phyloP scores from a whole-genome alignment of 768 basidiomycete genomes.

The Phaeolepiota aurea region DNA sequence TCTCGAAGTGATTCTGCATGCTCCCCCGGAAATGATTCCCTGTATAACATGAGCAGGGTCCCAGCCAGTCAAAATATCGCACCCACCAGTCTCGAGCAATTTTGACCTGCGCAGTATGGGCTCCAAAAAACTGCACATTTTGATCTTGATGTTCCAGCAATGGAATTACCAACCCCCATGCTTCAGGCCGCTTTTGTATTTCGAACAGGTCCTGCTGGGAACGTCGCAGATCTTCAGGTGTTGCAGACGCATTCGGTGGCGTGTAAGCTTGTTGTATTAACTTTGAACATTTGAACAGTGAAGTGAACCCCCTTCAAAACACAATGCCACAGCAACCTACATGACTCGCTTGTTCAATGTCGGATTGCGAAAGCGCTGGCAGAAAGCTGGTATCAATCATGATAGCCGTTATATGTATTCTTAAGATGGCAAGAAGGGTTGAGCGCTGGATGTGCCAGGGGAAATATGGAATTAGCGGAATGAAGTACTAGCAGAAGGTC shows the following conservation, averaged over 20 bases:
- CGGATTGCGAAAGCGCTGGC: conserved; percentile 7
- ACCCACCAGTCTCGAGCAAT: conserved; percentile 85
- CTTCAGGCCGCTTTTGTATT: conserved; percentile 67
- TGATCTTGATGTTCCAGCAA: conserved; percentile 63
- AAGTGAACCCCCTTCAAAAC: neutral
- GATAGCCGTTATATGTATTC: too few relatives aligned
- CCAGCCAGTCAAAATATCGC: too few relatives aligned
- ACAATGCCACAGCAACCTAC: conserved; percentile 2
- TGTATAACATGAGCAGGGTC: too few relatives aligned
- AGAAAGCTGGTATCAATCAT: conserved; percentile 8
- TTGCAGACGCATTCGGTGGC: conserved; percentile 34
- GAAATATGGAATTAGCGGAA: too few relatives aligned
- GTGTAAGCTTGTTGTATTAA: conserved; percentile 64
- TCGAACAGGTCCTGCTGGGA: conserved; percentile 70
- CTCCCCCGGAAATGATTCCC: conserved; percentile 69
- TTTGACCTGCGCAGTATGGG: conserved; percentile 91
- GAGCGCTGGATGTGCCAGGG: too few relatives aligned
- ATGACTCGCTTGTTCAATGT: conserved; percentile 10
- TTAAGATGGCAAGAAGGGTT: too few relatives aligned
- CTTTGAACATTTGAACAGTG: conserved; percentile 23
- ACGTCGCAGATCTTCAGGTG: conserved; percentile 51
- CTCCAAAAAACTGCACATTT: conserved; percentile 92
- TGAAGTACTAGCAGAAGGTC: too few relatives aligned
- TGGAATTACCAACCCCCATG: conserved; percentile 80
- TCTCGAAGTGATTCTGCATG: conserved; percentile 52